A percentile compares a stretch with the other conserved stretches of the same genome.
These are phyloP conservation scores for Aphanomyces euteiches DNA, from an alignment of 352 stramenopile genomes.

Conservation along the genomic window DNA sequence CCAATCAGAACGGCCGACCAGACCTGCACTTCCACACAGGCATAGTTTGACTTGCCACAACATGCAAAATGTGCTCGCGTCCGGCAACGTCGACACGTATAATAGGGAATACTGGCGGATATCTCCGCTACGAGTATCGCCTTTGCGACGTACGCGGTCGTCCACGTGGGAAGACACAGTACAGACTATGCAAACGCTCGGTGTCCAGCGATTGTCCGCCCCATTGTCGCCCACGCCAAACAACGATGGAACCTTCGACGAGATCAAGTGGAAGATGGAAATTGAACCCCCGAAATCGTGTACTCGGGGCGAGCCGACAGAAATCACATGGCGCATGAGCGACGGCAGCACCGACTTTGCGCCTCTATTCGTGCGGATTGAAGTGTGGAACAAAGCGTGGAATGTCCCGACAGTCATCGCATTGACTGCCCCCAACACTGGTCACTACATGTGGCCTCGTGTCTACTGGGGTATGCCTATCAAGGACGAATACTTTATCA, in stretches of 20 bases:
- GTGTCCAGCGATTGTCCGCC: not conserved
- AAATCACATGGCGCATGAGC: constrained; percentile 15
- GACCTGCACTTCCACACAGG: not conserved
- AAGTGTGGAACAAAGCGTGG: constrained; percentile 84
- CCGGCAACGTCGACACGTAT: constrained; percentile 21
- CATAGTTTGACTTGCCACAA: not conserved
- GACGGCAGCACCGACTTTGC: constrained; percentile 10
- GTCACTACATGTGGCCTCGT: constrained; percentile 63
- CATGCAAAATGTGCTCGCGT: constrained; percentile 22
- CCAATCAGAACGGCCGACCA: not conserved
- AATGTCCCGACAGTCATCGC: constrained; percentile 68
- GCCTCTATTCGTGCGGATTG: constrained; percentile 52
- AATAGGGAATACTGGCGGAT: constrained; percentile 20
- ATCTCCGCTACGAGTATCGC: constrained; percentile 5
- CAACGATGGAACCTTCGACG: not conserved
- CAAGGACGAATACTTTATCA: constrained; percentile 80
- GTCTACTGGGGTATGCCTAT: constrained; percentile 87
- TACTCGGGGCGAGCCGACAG: constrained; percentile 8
- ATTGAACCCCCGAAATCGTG: constrained; percentile 19
- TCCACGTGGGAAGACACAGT: constrained; percentile 28
- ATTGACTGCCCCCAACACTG: constrained; percentile 62
- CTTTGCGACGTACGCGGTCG: constrained; percentile 6
- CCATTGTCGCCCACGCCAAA: not conserved
- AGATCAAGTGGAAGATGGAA: not conserved
- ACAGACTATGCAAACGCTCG: not conserved